Evolutionary conservation across 129 eudicot genomes (phyloP), one percentile per base, ranked within the genome.

Genomic region (Artemisia tridentata): DNA sequence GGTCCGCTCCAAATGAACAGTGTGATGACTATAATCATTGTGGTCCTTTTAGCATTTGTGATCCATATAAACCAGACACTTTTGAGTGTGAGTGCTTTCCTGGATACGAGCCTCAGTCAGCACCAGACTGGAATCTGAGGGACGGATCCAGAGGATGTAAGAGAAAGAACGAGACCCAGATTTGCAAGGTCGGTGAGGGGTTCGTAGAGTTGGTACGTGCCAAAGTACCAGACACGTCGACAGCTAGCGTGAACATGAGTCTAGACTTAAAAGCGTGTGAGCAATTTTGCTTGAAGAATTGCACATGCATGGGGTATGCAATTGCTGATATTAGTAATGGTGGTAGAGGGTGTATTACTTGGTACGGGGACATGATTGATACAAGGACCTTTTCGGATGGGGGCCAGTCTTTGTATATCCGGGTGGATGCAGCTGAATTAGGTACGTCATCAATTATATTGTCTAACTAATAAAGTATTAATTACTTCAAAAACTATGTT

Each of bases 291-390:
- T 19, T 72, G 75, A 55, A 51, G 48, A 72, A 88, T 81, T 87
- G 95, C 72, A 77, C 80, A 29, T 87, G 95, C 74, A 13, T 72
- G 65, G 95, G 78, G 34, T 88, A 79, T 43, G 78, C 85, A 0
- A 15, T 50, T 43, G 86, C 72, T 7, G 75, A 81, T 79, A 16
- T 70, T 31, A 79, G 57, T 20, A 67, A 27, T 6, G 84, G 69
- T 0, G 85, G 65, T 1, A 60, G 75, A 45, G 89, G 93, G 18
- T 87, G 93, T 63, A 59, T 87, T 25, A 70, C 68, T 0, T 80
- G 86, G 85, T 47, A 76, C 47, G 84, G 75, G 11, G 66, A 76
- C 4, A 63, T 84, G 82, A 55, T 69, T n/a, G 93, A 87, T 78
- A 34, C 67, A 3, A 82, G 87, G 14, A 68, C 66, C n/a, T 82